phyloP scores from a whole-genome alignment of 208 protist species.

The Trypanosoma cruzi region DNA sequence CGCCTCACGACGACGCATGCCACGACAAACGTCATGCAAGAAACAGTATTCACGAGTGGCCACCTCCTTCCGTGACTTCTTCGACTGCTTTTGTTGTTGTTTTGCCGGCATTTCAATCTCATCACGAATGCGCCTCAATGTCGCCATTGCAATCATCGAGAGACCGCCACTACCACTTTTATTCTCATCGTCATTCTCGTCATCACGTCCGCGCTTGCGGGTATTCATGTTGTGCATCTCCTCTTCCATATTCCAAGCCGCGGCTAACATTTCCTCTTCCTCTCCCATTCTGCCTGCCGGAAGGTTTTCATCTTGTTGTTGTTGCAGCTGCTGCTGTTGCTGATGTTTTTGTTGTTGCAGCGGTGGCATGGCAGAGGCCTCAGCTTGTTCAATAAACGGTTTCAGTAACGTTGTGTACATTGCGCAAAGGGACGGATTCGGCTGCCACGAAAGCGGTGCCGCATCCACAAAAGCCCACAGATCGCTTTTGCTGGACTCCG shows the following conservation, averaged over 20 bases:
- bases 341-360: constrained; percentile 16
- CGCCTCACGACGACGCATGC: constrained; percentile 62
- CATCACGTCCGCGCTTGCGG: constrained; percentile 16
- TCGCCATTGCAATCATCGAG: constrained; percentile 44
- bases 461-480: constrained; percentile 31
- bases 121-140: constrained; percentile 53
- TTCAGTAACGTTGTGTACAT: constrained; percentile 42
- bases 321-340: no score
- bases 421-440: constrained; percentile 41
- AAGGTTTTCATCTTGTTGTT: constrained; percentile 7
- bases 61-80: constrained; percentile 18
- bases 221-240: not conserved
- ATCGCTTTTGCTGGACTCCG: constrained; percentile 25
- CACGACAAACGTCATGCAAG: constrained; percentile 48
- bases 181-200: constrained; percentile 5
- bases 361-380: constrained; percentile 29
- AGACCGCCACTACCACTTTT: constrained; percentile 25
- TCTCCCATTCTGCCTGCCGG: constrained; percentile 17
- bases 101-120: not conserved
- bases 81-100: constrained; percentile 22
- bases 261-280: not conserved
- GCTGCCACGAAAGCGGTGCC: constrained; percentile 32
- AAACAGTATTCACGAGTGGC: constrained; percentile 31
- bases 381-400: constrained; percentile 33
- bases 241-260: constrained; percentile 5